These are phyloP conservation scores for Dioscorea cayenensis DNA, from an alignment of 116 monocot species.

Conservation along the genomic window DNA sequence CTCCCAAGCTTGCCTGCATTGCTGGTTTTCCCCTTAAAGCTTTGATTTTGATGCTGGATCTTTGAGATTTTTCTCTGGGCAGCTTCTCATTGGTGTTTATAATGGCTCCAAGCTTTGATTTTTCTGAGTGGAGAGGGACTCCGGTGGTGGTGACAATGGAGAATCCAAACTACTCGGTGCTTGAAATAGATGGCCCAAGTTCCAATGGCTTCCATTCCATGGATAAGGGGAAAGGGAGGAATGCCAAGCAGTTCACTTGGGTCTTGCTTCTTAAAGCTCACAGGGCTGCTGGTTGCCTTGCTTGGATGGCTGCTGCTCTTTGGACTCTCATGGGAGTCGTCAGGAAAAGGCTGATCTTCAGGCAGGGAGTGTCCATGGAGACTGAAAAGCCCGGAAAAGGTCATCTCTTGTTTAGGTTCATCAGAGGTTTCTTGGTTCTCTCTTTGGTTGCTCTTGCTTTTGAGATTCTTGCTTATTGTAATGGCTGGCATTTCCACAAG, in stretches of 20 bases:
- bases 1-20: not conserved
- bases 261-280: constrained; percentile 77
- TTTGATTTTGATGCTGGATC: constrained; percentile 20
- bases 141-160: constrained; percentile 88
- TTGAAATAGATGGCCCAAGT: constrained; percentile 50
- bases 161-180: constrained; percentile 78
- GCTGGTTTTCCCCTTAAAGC: constrained; percentile 6
- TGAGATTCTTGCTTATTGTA: constrained; percentile 55
- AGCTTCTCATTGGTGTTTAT: not conserved
- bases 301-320: constrained; percentile 40
- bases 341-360: constrained; percentile 31
- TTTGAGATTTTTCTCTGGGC: not conserved
- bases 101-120: constrained; percentile 56
- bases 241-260: constrained; percentile 93
- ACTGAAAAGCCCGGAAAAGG: constrained; percentile 36
- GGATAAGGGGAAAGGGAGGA: constrained; percentile 57
- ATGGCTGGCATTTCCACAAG: constrained; percentile 63
- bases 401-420: constrained; percentile 43
- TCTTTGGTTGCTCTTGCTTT: constrained; percentile 38
- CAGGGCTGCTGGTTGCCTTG: constrained; percentile 73
- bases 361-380: constrained; percentile 23
- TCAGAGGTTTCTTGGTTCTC: constrained; percentile 43
- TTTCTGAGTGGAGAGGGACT: constrained; percentile 48
- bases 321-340: constrained; percentile 48
- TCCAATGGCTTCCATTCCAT: constrained; percentile 11